These are phyloP conservation scores for Bryoglossum gracile DNA, from an alignment of 495 filamentous ascomycete species.

Conservation along the genomic window DNA sequence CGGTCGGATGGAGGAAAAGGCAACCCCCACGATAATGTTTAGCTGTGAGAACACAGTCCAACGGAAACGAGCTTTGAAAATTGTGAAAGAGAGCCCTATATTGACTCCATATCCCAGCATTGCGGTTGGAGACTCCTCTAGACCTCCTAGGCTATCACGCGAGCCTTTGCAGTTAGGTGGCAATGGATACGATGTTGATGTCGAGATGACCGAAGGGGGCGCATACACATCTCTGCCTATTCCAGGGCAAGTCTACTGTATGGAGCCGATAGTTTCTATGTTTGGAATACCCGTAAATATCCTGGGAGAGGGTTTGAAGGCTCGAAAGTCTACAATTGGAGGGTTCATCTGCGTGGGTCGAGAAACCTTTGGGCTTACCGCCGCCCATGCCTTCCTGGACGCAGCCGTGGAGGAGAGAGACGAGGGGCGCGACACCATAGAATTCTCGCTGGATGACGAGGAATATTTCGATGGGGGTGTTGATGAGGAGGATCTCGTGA, in stretches of 20 bases:
- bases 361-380: constrained; percentile 2
- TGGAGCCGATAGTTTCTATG: not conserved
- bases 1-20: not conserved
- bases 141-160: not conserved
- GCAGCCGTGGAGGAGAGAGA: not conserved
- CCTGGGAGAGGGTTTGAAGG: not conserved
- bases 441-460: no score
- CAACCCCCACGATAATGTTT: constrained; percentile 10
- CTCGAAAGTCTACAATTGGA: constrained; percentile 8
- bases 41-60: constrained; percentile 6
- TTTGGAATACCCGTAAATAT: not conserved
- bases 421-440: no score
- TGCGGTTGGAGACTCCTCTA: constrained; percentile 1
- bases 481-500: not conserved
- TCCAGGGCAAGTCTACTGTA: not conserved
- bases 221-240: not conserved
- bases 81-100: constrained; percentile 3
- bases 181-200: not conserved
- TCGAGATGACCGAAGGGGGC: not conserved
- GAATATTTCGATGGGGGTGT: not conserved
- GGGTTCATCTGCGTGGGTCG: constrained; percentile 2
- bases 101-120: constrained; percentile 2
- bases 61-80: constrained; percentile 11
- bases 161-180: not conserved
- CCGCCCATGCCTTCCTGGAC: constrained; percentile 3